Conservation (phyloP, 768 basidiomycete genomes). For the Termitomyces heimii region DNA sequence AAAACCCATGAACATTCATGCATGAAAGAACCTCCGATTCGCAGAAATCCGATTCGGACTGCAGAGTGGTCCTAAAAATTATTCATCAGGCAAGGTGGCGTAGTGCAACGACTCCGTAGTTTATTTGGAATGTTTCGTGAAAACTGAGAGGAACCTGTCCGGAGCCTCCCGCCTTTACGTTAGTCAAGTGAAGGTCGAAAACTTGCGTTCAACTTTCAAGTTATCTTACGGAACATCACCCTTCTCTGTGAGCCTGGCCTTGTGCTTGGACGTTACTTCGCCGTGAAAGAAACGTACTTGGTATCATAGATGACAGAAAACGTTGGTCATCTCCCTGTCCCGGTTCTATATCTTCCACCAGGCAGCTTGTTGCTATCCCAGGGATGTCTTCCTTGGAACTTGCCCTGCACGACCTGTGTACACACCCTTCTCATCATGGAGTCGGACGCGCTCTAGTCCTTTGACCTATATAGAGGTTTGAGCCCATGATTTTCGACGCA, state of each 20-base stretch:
- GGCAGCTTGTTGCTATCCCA: constrained; percentile 45
- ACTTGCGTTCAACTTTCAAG: constrained; percentile 60
- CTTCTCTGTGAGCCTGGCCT: constrained; percentile 33
- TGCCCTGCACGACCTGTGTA: constrained; percentile 39
- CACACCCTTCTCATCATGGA: constrained; percentile 32
- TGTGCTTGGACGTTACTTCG: constrained; percentile 45
- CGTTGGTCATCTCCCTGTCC: constrained; percentile 39
- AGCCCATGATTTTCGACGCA: constrained; percentile 23
- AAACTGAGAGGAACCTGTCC: neutral
- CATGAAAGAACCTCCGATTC: neutral
- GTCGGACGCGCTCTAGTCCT: constrained; percentile 46
- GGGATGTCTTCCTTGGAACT: constrained; percentile 41
- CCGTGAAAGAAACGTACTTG: constrained; percentile 26
- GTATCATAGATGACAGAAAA: constrained; percentile 34
- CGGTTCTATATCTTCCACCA: constrained; percentile 34
- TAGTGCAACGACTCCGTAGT: neutral
- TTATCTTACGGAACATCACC: constrained; percentile 35
- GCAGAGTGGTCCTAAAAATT: no score
- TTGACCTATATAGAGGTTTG: constrained; percentile 43
- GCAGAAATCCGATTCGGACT: constrained; percentile 12
- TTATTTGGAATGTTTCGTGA: neutral
- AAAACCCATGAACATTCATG: neutral
- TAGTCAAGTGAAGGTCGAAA: constrained; percentile 15
- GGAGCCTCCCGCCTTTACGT: neutral
- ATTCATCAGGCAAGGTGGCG: neutral